These are phyloP conservation scores for Mycocentrospora acerina DNA, from an alignment of 2,329 filamentous ascomycete genomes.

Conservation along the genomic window DNA sequence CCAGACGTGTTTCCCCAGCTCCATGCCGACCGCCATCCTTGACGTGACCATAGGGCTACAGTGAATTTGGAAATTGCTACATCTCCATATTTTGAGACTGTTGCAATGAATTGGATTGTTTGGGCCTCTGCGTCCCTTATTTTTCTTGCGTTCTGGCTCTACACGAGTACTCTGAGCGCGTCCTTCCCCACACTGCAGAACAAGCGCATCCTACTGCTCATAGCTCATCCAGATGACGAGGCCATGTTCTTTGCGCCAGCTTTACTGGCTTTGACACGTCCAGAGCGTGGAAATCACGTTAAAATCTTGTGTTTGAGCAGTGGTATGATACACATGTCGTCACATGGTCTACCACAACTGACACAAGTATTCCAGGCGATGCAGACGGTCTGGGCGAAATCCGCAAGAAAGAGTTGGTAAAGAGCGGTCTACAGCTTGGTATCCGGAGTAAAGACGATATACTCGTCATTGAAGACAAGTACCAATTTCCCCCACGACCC, in stretches of 20 bases:
- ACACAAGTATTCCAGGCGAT: conserved; percentile 59
- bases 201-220: conserved; percentile 88
- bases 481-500: conserved; percentile 18
- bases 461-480: conserved; percentile 79
- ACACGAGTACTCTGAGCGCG: conserved; percentile 47
- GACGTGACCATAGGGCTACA: too few relatives aligned
- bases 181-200: conserved; percentile 69
- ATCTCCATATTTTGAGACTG: neutral
- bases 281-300: conserved; percentile 81
- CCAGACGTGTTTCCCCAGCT: conserved; percentile 12
- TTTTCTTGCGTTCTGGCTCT: conserved; percentile 49
- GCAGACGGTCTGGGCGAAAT: conserved; percentile 84
- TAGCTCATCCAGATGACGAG: conserved; percentile 97
- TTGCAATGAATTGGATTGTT: conserved; percentile 45
- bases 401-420: conserved; percentile 78
- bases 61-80: neutral
- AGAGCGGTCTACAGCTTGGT: conserved; percentile 77
- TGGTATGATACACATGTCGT: conserved; percentile 52
- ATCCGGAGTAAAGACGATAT: conserved; percentile 75
- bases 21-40: conserved; percentile 4
- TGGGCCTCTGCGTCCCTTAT: conserved; percentile 46
- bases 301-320: conserved; percentile 92
- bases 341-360: neutral
- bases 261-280: conserved; percentile 77
- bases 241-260: conserved; percentile 99